Base-by-base conservation (phyloP, 345 rosid species). In the Salix dunnii region DNA sequence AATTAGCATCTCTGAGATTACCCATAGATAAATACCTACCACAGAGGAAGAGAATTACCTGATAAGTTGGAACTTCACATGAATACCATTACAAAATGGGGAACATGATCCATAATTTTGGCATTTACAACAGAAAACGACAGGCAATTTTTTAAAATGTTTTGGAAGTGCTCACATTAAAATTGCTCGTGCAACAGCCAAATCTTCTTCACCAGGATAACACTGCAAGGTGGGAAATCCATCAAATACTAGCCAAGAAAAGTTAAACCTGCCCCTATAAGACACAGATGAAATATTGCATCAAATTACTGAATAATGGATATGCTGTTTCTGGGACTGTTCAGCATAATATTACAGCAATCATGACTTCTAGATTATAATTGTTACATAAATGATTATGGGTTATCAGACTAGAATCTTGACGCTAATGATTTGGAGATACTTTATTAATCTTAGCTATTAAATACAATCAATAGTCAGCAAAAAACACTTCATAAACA, bases 171-270 rank as follows among this genome's bases (percentile, higher is more conserved):
- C 92, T 84, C 82, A 96, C 98, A 91, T 81, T 77, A 96, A 86
- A 75, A 89, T 77, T 72, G 92, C 97, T 71, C 94, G 83, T 79
- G 95, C 93, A 81, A 96, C 86, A 28, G 97, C 99, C 61, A 92
- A 80, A 86, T 96, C 99, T 80, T 94, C 99, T 91, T 96, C 99
- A 40, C 97, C 94, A 1, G 99, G 99, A 89, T 92, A 96, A 82
- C 99, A 93, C 99, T 96, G 95, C 83, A 82, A n/a, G 64, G 67
- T 79, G 64, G 33, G 75, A 69, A 80, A 77, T 46, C 28, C 43
- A 63, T 69, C 38, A 53, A 53, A 65, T 73, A 49, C 46, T 30
- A 64, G 49, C 62, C 28, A 70, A 36, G 55, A 74, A 16, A 70
- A 70, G 67, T 21, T 65, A 72, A 7, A 46, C 33, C 68, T 12